These are phyloP conservation scores for Penicillium manginii DNA, from an alignment of 495 filamentous ascomycete genomes.

Conservation along the genomic window DNA sequence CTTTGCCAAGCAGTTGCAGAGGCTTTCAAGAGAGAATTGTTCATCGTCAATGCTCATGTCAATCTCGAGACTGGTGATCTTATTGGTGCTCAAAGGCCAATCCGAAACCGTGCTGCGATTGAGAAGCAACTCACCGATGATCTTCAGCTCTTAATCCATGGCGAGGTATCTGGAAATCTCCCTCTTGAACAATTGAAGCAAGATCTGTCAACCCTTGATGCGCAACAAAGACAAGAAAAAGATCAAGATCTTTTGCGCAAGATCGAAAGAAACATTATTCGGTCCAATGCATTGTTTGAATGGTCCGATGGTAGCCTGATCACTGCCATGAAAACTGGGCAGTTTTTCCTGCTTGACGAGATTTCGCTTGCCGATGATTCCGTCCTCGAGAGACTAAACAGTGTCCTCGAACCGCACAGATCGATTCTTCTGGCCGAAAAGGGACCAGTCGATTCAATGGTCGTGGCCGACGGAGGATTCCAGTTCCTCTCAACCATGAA, in stretches of 20 bases:
- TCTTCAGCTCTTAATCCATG: constrained; percentile 52
- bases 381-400: constrained; percentile 94
- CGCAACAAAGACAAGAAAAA: constrained; percentile 40
- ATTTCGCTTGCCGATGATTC: constrained; percentile 98
- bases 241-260: constrained; percentile 52
- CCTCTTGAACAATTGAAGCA: constrained; percentile 51
- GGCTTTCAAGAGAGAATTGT: constrained; percentile 70
- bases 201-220: constrained; percentile 46
- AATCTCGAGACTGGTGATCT: constrained; percentile 97
- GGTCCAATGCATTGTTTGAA: constrained; percentile 85
- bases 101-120: constrained; percentile 78
- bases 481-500: constrained; percentile 99
- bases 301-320: constrained; percentile 97
- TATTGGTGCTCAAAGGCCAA: constrained; percentile 91
- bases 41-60: constrained; percentile 95
- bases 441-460: constrained; percentile 75
- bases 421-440: constrained; percentile 93
- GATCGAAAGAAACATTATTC: constrained; percentile 63
- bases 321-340: constrained; percentile 85
- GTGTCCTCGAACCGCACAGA: constrained; percentile 88
- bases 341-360: constrained; percentile 94
- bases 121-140: constrained; percentile 66
- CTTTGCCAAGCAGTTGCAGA: constrained; percentile 92
- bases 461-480: constrained; percentile 80
- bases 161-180: constrained; percentile 30